Base-by-base conservation (phyloP, 2,329 filamentous ascomycete species). In the Colletotrichum echinochloae region DNA sequence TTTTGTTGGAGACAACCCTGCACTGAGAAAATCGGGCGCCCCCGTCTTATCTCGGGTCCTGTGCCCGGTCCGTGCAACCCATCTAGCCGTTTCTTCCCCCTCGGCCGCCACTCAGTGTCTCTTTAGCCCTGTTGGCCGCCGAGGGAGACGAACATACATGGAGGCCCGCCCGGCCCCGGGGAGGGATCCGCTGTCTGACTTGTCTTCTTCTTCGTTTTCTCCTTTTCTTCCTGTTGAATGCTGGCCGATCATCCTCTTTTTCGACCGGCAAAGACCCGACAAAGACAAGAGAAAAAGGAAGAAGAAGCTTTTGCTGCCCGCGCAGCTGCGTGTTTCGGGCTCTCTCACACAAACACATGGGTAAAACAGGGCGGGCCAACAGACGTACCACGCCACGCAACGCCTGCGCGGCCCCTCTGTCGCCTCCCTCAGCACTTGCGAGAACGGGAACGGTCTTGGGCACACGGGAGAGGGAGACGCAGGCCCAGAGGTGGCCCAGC, bases 11-110 rank as follows among this genome's bases (percentile, higher is more conserved):
- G n/a, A 26, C 16, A 60, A 46, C 39, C 57, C 30, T 33, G 41
- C 44, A 8, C 30, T 6, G 12, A 33, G 18, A 20, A 11, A 37
- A 49, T 37, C 57, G 57, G 57, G 30, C 56, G 41, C 56, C 30
- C 30, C 52, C 57, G 44, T 60, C 57, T 49, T 44, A 49, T 60
- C 28, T 60, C 30, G 28, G 30, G 18, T 18, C 30, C 57, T 49
- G 44, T 44, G 57, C 23, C 44, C 44, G 35, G 57, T 60, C 57
- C 41, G 57, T 60, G 57, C 57, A 14, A 30, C 16, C 35, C 30
- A 11, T 23, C 33, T 23, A 14, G 8, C 20, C 30, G 48, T 30
- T 37, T 37, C 30, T 49, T 44, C 18, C 11, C 11, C 11, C 35
- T 60, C 23, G 57, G n/a, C 57, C 26, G n/a, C 46, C 16, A 23